Evolutionary conservation across 805 yeast genomes (phyloP).

Genomic region (Kluyveromyces siamensis): DNA sequence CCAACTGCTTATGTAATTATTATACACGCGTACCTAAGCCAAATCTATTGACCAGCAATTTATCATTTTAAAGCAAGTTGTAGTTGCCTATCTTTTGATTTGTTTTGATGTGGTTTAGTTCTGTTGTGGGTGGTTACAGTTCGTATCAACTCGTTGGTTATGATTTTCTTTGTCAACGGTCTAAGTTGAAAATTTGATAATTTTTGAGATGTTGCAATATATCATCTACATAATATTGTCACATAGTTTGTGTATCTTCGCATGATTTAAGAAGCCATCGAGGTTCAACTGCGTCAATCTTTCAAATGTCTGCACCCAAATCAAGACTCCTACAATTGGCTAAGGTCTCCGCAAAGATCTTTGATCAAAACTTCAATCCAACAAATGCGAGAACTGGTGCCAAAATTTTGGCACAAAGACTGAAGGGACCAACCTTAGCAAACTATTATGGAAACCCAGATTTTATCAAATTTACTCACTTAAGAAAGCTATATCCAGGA

Average conservation of each 20-base stretch:
- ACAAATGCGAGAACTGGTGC: conserved; percentile 58
- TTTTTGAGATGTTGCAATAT: neutral
- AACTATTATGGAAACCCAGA: conserved; percentile 69
- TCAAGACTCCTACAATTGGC: conserved; percentile 46
- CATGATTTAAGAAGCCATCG: too few species aligned
- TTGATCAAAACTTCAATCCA: conserved; percentile 67
- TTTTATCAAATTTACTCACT: conserved; percentile 53
- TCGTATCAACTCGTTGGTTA: neutral
- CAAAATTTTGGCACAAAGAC: conserved; percentile 54
- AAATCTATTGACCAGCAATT: too few species aligned
- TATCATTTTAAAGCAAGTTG: too few species aligned
- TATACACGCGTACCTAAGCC: too few species aligned
- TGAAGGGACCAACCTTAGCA: conserved; percentile 64
- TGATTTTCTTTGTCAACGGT: neutral
- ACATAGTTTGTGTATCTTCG: too few species aligned
- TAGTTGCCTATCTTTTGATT: too few species aligned
- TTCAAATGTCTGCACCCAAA: conserved; percentile 29
- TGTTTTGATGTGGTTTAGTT: too few species aligned
- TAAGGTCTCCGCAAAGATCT: conserved; percentile 54
- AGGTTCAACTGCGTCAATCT: neutral
- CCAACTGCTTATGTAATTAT: neutral
- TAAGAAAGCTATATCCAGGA: conserved; percentile 43
- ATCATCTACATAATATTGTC: too few species aligned
- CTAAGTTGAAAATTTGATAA: neutral
- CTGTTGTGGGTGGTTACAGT: neutral